phyloP scores from a whole-genome alignment of 371 early-diverging fungal species.

The Batkoa obscura region DNA sequence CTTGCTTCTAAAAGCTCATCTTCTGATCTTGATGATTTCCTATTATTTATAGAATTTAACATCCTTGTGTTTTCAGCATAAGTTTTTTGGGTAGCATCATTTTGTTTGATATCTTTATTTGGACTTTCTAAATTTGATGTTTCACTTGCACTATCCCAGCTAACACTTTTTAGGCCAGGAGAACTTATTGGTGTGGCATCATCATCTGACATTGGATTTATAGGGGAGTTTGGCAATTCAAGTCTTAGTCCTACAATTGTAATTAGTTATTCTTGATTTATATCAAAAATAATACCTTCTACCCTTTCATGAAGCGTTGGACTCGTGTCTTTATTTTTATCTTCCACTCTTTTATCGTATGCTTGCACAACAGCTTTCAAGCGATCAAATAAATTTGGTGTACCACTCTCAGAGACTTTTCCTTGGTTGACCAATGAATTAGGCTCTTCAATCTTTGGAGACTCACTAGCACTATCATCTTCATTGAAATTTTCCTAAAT shows the following conservation, averaged over 20 bases:
- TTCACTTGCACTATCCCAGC: too few species aligned
- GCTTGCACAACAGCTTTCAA: slow-evolving; percentile 4
- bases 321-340: too few species aligned
- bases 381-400: slow-evolving; percentile 1
- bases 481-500: neutral
- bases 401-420: too few species aligned
- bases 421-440: too few species aligned
- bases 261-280: neutral
- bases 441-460: neutral
- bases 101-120: neutral
- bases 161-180: too few species aligned
- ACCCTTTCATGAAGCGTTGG: too few species aligned
- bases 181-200: too few species aligned
- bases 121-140: too few species aligned
- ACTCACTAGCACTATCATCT: neutral
- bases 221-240: neutral
- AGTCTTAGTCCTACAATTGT: neutral
- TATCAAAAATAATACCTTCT: neutral
- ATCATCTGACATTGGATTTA: neutral
- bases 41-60: too few species aligned
- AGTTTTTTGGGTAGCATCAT: neutral
- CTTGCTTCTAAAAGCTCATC: slow-evolving; percentile 4
- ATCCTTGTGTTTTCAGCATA: neutral
- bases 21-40: slow-evolving; percentile 3
- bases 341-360: too few species aligned